A percentile compares a stretch with the other conserved stretches of the same genome.
Evolutionary conservation across 192 early-diverging fungal species (phyloP).

Genomic region (Rhizophagus clarus): DNA sequence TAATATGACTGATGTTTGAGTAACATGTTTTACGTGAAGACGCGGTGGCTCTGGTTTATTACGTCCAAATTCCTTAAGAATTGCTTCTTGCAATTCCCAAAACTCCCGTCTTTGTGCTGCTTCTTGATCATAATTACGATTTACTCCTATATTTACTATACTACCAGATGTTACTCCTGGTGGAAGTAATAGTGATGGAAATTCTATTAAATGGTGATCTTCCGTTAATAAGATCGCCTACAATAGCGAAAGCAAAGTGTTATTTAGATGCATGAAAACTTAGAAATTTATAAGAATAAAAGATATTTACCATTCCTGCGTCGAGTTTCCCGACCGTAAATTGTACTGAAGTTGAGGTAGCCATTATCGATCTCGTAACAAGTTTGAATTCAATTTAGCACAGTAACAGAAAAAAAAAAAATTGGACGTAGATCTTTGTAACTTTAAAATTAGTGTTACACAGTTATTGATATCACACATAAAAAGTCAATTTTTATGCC

Average conservation of each 20-base stretch:
- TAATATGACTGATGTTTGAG: conserved; percentile 85
- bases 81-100: conserved; percentile 83
- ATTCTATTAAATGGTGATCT: conserved; percentile 98
- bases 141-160: conserved; percentile 95
- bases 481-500: too few species aligned
- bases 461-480: too few species aligned
- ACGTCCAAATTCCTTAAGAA: conserved; percentile 78
- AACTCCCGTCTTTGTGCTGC: conserved; percentile 77
- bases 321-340: conserved; percentile 95
- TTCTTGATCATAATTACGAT: conserved; percentile 87
- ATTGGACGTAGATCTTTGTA: not conserved
- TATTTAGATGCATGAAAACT: not conserved
- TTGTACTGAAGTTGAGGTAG: conserved; percentile 50
- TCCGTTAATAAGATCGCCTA: conserved; percentile 90
- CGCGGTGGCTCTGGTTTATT: conserved; percentile 78
- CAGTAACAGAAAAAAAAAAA: not conserved
- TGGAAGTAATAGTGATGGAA: conserved; percentile 94
- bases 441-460: too few species aligned
- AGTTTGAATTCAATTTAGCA: not conserved
- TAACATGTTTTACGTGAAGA: conserved; percentile 73
- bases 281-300: not conserved
- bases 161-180: conserved; percentile 92
- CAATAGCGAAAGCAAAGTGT: not conserved
- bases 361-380: not conserved
- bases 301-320: conserved; percentile 76